A percentile compares a stretch with the other conserved stretches of the same genome.
These are phyloP conservation scores for Gnaphalium uliginosum DNA, from an alignment of 129 eudicot species.

Conservation along the genomic window DNA sequence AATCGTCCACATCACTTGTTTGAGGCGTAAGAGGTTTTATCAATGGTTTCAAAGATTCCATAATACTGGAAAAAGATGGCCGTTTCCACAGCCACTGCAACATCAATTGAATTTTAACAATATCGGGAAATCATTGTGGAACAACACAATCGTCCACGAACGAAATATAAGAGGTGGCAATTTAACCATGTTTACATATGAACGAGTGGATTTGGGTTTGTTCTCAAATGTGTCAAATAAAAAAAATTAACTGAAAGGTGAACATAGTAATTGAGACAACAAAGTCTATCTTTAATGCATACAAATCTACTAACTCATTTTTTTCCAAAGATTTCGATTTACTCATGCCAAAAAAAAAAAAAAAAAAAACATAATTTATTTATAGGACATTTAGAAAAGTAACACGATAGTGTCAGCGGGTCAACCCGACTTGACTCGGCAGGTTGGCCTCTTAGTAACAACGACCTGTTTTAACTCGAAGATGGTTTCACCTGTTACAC, in stretches of 20 bases:
- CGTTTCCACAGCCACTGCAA: too few relatives aligned
- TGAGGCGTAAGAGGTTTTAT: too few relatives aligned
- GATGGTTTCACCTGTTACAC: not conserved
- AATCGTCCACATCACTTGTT: too few relatives aligned
- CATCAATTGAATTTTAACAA: too few relatives aligned
- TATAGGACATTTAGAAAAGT: too few relatives aligned
- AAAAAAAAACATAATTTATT: not conserved
- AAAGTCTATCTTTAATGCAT: not conserved
- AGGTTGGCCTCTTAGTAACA: not conserved
- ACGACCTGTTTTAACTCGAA: not conserved
- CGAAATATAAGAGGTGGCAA: constrained; percentile 1
- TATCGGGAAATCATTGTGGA: not conserved
- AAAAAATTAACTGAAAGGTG: not conserved
- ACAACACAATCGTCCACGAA: not conserved
- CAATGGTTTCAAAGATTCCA: too few relatives aligned
- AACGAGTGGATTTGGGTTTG: not conserved
- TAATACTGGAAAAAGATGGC: too few relatives aligned
- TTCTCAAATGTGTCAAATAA: not conserved
- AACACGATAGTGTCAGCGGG: too few relatives aligned
- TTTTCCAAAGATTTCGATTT: not conserved
- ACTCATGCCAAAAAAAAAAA: not conserved
- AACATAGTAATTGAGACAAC: too few relatives aligned
- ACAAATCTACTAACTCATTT: not conserved
- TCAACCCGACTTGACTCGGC: not conserved
- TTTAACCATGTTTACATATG: not conserved